These are phyloP conservation scores for Agrocybe praecox DNA, from an alignment of 768 basidiomycete genomes.

Conservation along the genomic window DNA sequence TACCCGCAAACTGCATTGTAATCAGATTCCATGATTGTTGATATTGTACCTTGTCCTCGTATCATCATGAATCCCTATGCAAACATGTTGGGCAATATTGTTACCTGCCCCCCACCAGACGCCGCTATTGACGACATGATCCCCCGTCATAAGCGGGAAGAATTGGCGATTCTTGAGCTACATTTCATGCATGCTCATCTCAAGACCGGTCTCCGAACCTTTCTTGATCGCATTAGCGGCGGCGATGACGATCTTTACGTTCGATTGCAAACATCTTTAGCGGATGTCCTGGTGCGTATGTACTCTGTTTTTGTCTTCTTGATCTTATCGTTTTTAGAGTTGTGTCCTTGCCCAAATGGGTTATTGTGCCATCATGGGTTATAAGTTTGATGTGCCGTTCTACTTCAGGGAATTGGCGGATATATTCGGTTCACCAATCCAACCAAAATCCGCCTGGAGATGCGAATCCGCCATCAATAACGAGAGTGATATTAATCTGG, in stretches of 20 bases:
- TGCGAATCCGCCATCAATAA: background rate
- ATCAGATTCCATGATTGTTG: no score
- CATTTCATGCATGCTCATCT: background rate
- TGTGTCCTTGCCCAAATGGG: background rate
- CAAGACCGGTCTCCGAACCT: background rate
- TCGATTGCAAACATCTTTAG: no score
- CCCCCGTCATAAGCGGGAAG: background rate
- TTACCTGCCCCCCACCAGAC: background rate
- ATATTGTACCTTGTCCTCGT: no score
- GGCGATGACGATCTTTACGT: no score
- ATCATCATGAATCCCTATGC: no score
- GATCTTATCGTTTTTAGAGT: background rate
- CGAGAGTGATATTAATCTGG: background rate
- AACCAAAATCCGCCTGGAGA: background rate
- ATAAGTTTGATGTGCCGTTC: background rate
- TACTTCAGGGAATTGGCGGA: background rate
- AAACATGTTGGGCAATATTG: background rate
- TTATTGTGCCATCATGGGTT: background rate
- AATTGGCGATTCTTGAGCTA: background rate
- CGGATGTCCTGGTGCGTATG: no score
- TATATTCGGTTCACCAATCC: background rate
- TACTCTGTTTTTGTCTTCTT: background rate
- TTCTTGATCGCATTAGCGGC: no score
- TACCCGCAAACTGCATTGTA: no score
- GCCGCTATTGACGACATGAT: background rate